Percentiles rank a stretch among this genome's conserved stretches.
Evolutionary conservation across 2,329 filamentous ascomycete species (phyloP).

Genomic region (Parastagonospora nodorum): DNA sequence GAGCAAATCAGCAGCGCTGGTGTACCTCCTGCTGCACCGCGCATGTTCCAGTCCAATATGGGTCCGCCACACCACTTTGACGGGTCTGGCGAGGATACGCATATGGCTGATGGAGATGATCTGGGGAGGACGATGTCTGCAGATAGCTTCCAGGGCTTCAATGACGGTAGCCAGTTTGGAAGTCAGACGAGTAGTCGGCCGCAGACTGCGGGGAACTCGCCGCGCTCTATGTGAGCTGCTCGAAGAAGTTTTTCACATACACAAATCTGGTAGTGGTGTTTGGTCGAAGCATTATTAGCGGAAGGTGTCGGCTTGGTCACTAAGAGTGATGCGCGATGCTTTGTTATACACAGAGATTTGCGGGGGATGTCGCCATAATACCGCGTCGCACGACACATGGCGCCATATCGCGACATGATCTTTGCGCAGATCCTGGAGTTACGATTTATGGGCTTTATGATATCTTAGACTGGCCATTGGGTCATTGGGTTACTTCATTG

Average conservation of each 20-base stretch:
- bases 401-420: constrained; percentile 25
- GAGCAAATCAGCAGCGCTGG: constrained; percentile 46
- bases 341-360: background rate
- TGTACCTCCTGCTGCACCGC: constrained; percentile 39
- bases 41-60: constrained; percentile 29
- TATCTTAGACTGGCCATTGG: constrained; percentile 8
- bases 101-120: constrained; percentile 33
- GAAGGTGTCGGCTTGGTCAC: background rate
- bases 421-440: background rate
- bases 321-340: background rate
- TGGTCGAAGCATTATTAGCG: constrained; percentile 2
- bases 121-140: constrained; percentile 25
- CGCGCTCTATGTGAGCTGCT: constrained; percentile 17
- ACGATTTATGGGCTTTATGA: constrained; percentile 4
- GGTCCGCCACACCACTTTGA: constrained; percentile 20
- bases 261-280: background rate
- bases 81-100: constrained; percentile 23
- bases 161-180: constrained; percentile 31
- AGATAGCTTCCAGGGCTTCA: constrained; percentile 41
- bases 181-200: constrained; percentile 26
- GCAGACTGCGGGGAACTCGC: constrained; percentile 27
- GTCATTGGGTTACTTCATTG: background rate
- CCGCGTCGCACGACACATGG: constrained; percentile 16
- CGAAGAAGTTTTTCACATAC: background rate
- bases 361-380: background rate